Percentiles rank a stretch among this genome's conserved stretches.
These are phyloP conservation scores for Tylopilus sp. DNA, from an alignment of 1,284 basidiomycete genomes.

Conservation along the genomic window DNA sequence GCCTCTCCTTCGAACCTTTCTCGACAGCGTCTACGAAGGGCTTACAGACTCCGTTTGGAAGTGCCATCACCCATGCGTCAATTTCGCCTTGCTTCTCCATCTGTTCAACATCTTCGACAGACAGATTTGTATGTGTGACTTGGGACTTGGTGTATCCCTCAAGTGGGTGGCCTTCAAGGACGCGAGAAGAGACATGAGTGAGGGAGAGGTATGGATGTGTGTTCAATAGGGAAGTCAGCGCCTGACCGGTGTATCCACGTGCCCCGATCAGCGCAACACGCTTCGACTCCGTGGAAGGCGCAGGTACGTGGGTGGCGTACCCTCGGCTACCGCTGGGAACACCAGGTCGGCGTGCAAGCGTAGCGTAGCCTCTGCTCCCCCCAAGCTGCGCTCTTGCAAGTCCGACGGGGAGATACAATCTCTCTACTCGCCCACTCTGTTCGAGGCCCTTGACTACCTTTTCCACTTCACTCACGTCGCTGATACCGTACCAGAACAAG, in stretches of 20 bases:
- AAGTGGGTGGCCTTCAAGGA: slow-evolving; percentile 82
- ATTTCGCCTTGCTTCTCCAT: slow-evolving; percentile 89
- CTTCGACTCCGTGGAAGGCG: slow-evolving; percentile 64
- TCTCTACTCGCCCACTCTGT: slow-evolving; percentile 78
- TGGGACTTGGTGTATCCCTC: slow-evolving; percentile 79
- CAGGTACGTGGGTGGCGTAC: slow-evolving; percentile 53
- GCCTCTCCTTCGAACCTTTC: slow-evolving; percentile 57
- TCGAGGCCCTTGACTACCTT: slow-evolving; percentile 81
- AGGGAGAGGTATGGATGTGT: slow-evolving; percentile 85
- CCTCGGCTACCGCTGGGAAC: slow-evolving; percentile 53
- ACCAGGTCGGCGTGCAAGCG: slow-evolving; percentile 51
- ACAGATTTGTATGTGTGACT: slow-evolving; percentile 80
- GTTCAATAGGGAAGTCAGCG: slow-evolving; percentile 82
- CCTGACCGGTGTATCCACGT: slow-evolving; percentile 93
- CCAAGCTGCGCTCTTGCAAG: slow-evolving; percentile 52
- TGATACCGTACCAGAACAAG: slow-evolving; percentile 97
- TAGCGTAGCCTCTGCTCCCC: slow-evolving; percentile 65
- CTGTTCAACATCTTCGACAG: slow-evolving; percentile 69
- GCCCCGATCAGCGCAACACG: slow-evolving; percentile 95
- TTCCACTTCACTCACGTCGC: slow-evolving; percentile 92
- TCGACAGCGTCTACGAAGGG: slow-evolving; percentile 97
- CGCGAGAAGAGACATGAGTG: slow-evolving; percentile 93
- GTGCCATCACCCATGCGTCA: slow-evolving; percentile 97
- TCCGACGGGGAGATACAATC: slow-evolving; percentile 88
- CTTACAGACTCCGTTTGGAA: slow-evolving; percentile 96